Evolutionary conservation across 192 early-diverging fungal species (phyloP).

Genomic region (Jimgerdemannia flammicorona): DNA sequence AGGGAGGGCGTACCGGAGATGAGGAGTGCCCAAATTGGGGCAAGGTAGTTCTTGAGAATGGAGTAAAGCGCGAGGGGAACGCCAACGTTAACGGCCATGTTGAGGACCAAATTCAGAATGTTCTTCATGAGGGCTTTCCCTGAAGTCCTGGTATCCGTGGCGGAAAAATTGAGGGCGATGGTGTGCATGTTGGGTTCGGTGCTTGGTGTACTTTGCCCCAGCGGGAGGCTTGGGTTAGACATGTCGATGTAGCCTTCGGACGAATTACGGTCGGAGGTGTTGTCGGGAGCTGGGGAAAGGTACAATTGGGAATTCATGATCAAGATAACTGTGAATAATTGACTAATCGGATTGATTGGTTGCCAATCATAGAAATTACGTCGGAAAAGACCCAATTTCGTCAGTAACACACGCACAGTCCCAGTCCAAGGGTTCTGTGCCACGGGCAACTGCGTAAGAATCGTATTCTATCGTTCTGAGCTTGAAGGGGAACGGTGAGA

Average conservation of each 20-base stretch:
- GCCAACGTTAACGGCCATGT: not conserved
- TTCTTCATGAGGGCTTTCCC: not conserved
- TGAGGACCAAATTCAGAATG: not conserved
- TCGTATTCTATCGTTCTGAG: no score
- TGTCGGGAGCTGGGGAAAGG: not conserved
- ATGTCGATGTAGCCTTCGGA: not conserved
- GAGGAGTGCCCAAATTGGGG: constrained; percentile 19
- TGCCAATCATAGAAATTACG: no score
- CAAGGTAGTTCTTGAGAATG: constrained; percentile 17
- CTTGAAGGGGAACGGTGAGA: no score
- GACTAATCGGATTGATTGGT: no score
- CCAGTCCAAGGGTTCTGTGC: no score
- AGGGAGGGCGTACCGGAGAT: constrained; percentile 31
- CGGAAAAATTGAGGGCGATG: not conserved
- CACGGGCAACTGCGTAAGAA: no score
- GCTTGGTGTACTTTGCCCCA: not conserved
- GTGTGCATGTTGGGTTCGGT: not conserved
- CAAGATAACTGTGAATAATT: no score
- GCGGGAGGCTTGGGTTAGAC: not conserved
- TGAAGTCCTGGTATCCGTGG: not conserved
- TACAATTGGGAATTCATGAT: not conserved
- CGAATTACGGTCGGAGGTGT: not conserved
- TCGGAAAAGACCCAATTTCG: no score
- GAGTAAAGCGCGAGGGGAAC: constrained; percentile 8
- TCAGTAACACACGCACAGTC: no score